Evolutionary conservation across 2,329 filamentous ascomycete genomes (phyloP), one percentile per base, ranked within the genome.

Genomic region (Aureobasidium sp.): DNA sequence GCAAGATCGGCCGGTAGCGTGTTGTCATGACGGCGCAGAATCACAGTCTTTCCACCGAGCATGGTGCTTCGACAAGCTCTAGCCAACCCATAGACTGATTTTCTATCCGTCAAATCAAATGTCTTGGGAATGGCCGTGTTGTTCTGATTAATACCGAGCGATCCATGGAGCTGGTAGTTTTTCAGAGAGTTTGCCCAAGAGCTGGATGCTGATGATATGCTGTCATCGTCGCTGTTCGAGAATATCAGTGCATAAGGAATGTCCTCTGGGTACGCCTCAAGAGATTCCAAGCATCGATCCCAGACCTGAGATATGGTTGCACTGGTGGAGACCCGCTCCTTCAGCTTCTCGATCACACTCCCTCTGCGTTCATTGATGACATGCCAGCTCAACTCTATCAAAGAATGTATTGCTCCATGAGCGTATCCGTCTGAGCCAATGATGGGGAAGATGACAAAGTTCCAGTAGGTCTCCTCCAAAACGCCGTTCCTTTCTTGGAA

Each of bases 391-490:
- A 53, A 22, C 42, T 66, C 65, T 14, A 57, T 56, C 29, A 63
- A 54, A n/a, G 64, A 63, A 35, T 64, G 61, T 6, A 64, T 24
- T 22, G 57, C 61, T 5, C 62, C 64, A 39, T 39, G 24, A 14
- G 53, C 64, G 24, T 62, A 54, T 6, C 64, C 64, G 22, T 64
- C 47, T 12, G 45, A 31, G 7, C 65, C 67, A 11, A 70, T 60
- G 15, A 72, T 63, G 1, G 71, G 71, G 2, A 71, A 58, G 11
- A 71, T 58, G 14, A 66, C 66, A 40, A 69, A 68, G 17, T 54
- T 61, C 60, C 67, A 72, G 57, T 68, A 71, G 1, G 66, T 68
- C 60, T 72, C 70, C 48, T 73, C 70, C 5, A 68, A 37, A 12
- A 66, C 67, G 12, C 67, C 70, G 29, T 69, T 63, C 15, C 70